Evolutionary conservation across 2,329 filamentous ascomycete species (phyloP).

Genomic region (Neonectria punicea): DNA sequence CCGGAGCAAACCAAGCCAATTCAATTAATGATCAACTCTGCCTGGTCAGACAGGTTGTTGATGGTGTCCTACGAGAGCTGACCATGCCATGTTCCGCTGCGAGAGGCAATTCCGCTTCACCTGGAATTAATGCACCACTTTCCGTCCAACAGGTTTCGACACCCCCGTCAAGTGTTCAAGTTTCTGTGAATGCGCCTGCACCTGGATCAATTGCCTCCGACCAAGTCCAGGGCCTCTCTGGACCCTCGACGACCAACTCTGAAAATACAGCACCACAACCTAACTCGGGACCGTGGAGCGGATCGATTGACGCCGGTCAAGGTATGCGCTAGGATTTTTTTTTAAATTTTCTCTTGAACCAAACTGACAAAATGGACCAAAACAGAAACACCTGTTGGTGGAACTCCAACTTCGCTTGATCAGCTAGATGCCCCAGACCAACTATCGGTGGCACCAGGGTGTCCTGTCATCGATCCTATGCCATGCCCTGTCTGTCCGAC

Average conservation of each 20-base stretch:
- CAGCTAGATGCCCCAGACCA: neutral
- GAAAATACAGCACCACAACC: neutral
- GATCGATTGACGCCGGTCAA: neutral
- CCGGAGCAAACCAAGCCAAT: neutral
- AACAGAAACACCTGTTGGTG: neutral
- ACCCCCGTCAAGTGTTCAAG: neutral
- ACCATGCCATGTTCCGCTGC: constrained; percentile 32
- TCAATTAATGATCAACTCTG: constrained; percentile 34
- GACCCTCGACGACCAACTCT: neutral
- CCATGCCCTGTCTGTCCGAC: constrained; percentile 32
- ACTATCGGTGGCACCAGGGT: neutral
- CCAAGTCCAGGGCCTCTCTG: neutral
- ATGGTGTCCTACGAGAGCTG: constrained; percentile 22
- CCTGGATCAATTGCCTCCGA: neutral
- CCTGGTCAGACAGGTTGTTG: constrained; percentile 24
- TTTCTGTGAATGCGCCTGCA: neutral
- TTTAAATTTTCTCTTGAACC: too few species aligned
- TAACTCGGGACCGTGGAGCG: neutral
- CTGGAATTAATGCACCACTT: neutral
- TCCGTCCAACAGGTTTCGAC: neutral
- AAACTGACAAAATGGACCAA: neutral
- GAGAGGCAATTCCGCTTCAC: neutral
- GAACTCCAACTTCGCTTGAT: neutral
- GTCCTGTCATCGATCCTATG: constrained; percentile 3
- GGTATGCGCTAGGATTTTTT: neutral